phyloP scores from a whole-genome alignment of 306 rosid species.

The Begonia loranthoides region DNA sequence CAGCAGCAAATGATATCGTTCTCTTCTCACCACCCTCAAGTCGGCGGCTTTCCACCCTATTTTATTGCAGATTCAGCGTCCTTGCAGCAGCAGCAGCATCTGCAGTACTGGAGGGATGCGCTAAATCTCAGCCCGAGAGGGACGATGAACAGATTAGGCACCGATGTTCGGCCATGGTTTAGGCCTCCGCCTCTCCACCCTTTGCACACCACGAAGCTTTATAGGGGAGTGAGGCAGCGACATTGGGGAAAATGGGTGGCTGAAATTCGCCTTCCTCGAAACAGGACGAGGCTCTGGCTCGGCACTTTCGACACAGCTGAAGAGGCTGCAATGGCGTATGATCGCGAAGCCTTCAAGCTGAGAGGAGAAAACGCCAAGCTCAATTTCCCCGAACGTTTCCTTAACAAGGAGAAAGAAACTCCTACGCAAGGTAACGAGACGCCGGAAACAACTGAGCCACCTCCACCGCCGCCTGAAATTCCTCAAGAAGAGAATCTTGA shows the following conservation, averaged over 20 bases:
- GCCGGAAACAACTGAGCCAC: slow-evolving; percentile 8
- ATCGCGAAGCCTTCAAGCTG: slow-evolving; percentile 80
- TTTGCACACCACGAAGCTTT: slow-evolving; percentile 56
- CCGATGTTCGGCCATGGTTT: slow-evolving; percentile 2
- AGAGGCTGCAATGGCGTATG: slow-evolving; percentile 96
- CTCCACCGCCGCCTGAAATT: not conserved
- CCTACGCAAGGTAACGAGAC: not conserved
- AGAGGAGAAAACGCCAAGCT: slow-evolving; percentile 91
- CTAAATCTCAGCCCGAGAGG: slow-evolving; percentile 72
- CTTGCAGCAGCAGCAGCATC: slow-evolving; percentile 40
- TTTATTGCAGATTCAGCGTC: slow-evolving; percentile 10
- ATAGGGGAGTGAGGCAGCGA: slow-evolving; percentile 92
- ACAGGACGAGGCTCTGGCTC: slow-evolving; percentile 88
- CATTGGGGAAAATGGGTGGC: slow-evolving; percentile 99
- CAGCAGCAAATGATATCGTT: slow-evolving; percentile 58
- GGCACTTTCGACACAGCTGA: slow-evolving; percentile 98
- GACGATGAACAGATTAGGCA: slow-evolving; percentile 35
- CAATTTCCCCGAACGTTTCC: slow-evolving; percentile 75
- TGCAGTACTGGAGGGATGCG: slow-evolving; percentile 63
- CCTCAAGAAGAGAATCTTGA: slow-evolving; percentile 25
- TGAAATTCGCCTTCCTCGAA: slow-evolving; percentile 83
- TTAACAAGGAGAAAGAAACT: slow-evolving; percentile 29
- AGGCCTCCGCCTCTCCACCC: slow-evolving; percentile 45
- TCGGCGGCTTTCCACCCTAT: slow-evolving; percentile 20
- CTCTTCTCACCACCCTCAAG: slow-evolving; percentile 19